These are phyloP conservation scores for Rhodotorula paludigena DNA, from an alignment of 768 basidiomycete genomes.

Conservation along the genomic window DNA sequence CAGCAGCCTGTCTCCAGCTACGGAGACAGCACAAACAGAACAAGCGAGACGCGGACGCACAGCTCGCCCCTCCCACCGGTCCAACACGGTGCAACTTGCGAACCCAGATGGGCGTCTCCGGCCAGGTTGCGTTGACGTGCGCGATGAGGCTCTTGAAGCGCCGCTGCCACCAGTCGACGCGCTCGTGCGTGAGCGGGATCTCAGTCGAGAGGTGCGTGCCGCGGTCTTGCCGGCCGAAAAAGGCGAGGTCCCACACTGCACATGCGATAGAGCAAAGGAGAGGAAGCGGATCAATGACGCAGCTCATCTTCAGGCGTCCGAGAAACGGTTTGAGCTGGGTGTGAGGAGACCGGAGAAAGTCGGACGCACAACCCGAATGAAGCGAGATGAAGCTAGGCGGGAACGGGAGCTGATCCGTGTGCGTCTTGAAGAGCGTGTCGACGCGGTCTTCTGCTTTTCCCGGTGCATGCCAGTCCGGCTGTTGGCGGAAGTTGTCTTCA, in stretches of 20 bases:
- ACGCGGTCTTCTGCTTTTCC: slow-evolving; percentile 42
- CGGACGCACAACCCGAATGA: slow-evolving; percentile 37
- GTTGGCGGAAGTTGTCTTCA: slow-evolving; percentile 40
- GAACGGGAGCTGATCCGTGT: slow-evolving; percentile 32
- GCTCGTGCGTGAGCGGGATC: slow-evolving; percentile 37
- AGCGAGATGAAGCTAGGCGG: slow-evolving; percentile 40
- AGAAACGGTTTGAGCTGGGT: too few species aligned
- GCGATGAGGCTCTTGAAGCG: slow-evolving; percentile 29
- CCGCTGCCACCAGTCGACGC: slow-evolving; percentile 39
- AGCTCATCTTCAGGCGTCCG: too few species aligned
- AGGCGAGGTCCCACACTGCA: slow-evolving; percentile 43
- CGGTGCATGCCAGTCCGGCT: slow-evolving; percentile 39
- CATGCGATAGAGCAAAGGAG: too few species aligned
- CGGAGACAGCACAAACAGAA: neutral
- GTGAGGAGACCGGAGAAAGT: neutral
- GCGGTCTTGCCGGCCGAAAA: slow-evolving; percentile 42
- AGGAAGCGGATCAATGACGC: neutral
- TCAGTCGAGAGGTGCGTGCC: slow-evolving; percentile 28
- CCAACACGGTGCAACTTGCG: slow-evolving; percentile 40
- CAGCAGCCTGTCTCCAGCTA: neutral
- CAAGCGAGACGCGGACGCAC: slow-evolving; percentile 6
- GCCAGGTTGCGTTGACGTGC: slow-evolving; percentile 37
- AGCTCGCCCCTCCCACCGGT: slow-evolving; percentile 33
- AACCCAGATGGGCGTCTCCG: slow-evolving; percentile 32
- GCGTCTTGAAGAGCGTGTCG: slow-evolving; percentile 39